Conservation (phyloP, 176 grass and related monocot species). For the Hordeum vulgare region MorexV3_pseudomolecules_assembly NC_058520.1:551796550-551797049, state of each 20-base stretch:
- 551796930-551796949: slow-evolving; percentile 92
- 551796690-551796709: slow-evolving; percentile 96
- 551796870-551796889: slow-evolving; percentile 94
- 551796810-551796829: slow-evolving; percentile 5
- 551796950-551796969: slow-evolving; percentile 94
- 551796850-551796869: slow-evolving; percentile 97
- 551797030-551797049: slow-evolving; percentile 98
- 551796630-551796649: slow-evolving; percentile 82
- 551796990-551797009: slow-evolving; percentile 89
- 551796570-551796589: slow-evolving; percentile 73
- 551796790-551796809: slow-evolving; percentile 16
- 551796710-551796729: slow-evolving; percentile 46
- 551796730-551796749: not conserved
- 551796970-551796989: slow-evolving; percentile 83
- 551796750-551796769: not conserved
- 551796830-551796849: slow-evolving; percentile 98
- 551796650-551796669: slow-evolving; percentile 93
- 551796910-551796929: slow-evolving; percentile 92
- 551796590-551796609: slow-evolving; percentile 94
- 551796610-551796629: slow-evolving; percentile 98
- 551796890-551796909: slow-evolving; percentile 93
- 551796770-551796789: slow-evolving; percentile 10
- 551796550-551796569: slow-evolving; percentile 48
- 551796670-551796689: slow-evolving; percentile 96
- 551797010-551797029: slow-evolving; percentile 84